phyloP scores from a whole-genome alignment of 306 rosid genomes.

The Malus sieversii region DNA sequence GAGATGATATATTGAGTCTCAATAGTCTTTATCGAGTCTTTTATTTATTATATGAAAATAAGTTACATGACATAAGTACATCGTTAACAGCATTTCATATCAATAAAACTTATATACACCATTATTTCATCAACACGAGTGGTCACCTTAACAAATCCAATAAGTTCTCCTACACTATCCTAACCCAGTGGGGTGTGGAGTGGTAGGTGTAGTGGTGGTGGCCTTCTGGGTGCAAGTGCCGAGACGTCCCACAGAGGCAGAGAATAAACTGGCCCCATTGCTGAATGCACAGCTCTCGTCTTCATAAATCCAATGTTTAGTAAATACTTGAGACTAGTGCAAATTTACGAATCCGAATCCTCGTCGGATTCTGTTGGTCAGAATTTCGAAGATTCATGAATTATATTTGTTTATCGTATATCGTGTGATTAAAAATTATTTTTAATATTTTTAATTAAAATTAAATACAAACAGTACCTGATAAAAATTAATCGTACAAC shows the following conservation, averaged over 20 bases:
- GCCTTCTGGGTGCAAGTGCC: constrained; percentile 30
- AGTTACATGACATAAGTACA: too few relatives aligned
- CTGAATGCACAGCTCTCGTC: background rate
- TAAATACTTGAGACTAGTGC: background rate
- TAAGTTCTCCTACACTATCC: background rate
- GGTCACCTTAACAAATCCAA: background rate
- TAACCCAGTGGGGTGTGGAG: background rate
- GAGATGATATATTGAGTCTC: too few relatives aligned
- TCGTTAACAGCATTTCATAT: fast-evolving
- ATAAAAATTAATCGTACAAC: too few relatives aligned
- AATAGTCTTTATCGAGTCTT: too few relatives aligned
- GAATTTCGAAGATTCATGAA: fast-evolving
- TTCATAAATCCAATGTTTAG: background rate
- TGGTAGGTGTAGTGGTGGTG: background rate
- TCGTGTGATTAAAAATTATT: too few relatives aligned
- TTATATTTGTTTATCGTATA: too few relatives aligned
- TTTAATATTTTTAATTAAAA: too few relatives aligned
- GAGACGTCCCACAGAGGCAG: constrained; percentile 9
- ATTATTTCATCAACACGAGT: too few relatives aligned
- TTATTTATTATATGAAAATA: too few relatives aligned
- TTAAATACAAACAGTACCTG: too few relatives aligned
- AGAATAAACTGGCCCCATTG: background rate
- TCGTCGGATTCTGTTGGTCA: too few relatives aligned
- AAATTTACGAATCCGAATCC: background rate
- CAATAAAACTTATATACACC: too few relatives aligned